These are phyloP conservation scores for Aspergillus diversus DNA, from an alignment of 495 filamentous ascomycete species.

Conservation along the genomic window DNA sequence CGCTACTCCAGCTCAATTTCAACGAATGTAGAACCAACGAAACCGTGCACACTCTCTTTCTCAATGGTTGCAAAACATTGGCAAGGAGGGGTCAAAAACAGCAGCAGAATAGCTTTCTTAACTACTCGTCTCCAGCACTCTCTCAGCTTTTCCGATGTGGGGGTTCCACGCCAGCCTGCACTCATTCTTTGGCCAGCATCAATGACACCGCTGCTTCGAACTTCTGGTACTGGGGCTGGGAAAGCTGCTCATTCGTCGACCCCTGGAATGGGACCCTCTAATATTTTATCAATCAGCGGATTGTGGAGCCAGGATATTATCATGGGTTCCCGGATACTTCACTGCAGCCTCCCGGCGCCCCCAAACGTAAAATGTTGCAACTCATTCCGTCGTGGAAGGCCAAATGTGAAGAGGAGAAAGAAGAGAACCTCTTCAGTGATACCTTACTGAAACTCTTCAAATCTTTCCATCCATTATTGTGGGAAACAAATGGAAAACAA, in stretches of 20 bases:
- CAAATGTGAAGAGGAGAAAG: too few relatives aligned
- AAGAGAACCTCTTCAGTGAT: too few relatives aligned
- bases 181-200: background rate
- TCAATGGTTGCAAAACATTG: background rate
- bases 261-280: conserved; percentile 4
- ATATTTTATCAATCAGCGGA: conserved; percentile 11
- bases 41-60: background rate
- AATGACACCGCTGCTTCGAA: background rate
- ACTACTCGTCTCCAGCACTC: background rate
- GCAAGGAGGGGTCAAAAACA: background rate
- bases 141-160: background rate
- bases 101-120: background rate
- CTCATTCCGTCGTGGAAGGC: too few relatives aligned
- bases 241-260: conserved; percentile 13
- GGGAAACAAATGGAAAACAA: too few relatives aligned
- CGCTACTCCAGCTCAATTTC: background rate
- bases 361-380: too few relatives aligned
- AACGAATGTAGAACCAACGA: background rate
- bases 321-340: too few relatives aligned
- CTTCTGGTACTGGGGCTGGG: background rate
- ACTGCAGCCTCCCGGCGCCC: too few relatives aligned
- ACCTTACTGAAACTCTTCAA: too few relatives aligned
- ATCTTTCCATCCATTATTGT: too few relatives aligned
- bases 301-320: background rate
- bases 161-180: background rate